Evolutionary conservation across 2,329 filamentous ascomycete species (phyloP), one percentile per base, ranked within the genome.

Genomic region (Chaetomium sp.): DNA sequence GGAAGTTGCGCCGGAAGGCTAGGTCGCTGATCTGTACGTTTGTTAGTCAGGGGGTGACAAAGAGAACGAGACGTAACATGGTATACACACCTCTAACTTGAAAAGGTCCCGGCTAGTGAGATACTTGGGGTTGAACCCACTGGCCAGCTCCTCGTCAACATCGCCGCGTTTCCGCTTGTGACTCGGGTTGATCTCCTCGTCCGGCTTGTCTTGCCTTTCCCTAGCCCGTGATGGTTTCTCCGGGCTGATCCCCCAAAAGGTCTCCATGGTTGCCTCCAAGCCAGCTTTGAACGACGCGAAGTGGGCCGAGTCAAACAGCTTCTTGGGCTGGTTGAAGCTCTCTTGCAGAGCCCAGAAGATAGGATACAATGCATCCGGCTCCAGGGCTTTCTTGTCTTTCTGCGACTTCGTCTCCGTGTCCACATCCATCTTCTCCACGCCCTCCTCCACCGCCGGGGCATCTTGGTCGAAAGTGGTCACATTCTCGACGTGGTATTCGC

Each of bases 71-170:
- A 27, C 32, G 52, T n/a, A 5, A 44, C 32, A 49, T 3, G 19
- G 3, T 3, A 27, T 3, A 66, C 74, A 58, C 77, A 90, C 88
- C 80, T 99, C 94, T 46, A 99, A 81, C 65, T 95, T 90, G 70
- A 99, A 99, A 1, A 99, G 77, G 69, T 99, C 95, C 61, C 88
- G 82, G 70, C 91, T 97, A n/a, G 94, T 99, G 14, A 99, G 80
- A 69, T 99, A 99, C 68, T 97, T 99, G 1, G 95, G 92, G 66
- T 99, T 99, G 73, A 96, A 97, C 32, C 82, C 85, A 66, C 84
- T 87, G 32, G 84, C 79, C 50, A 85, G 74, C 58, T 86, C 85
- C 53, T 82, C 80, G 49, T 81, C 77, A 6, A 82, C 81, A 51
- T 82, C 78, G 34, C 73, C 72, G 43, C 80, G 77, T 69, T 91